A percentile compares a stretch with the other conserved stretches of the same genome.
Conservation (phyloP, 768 basidiomycete genomes). For the Termitomyces heimii region DNA sequence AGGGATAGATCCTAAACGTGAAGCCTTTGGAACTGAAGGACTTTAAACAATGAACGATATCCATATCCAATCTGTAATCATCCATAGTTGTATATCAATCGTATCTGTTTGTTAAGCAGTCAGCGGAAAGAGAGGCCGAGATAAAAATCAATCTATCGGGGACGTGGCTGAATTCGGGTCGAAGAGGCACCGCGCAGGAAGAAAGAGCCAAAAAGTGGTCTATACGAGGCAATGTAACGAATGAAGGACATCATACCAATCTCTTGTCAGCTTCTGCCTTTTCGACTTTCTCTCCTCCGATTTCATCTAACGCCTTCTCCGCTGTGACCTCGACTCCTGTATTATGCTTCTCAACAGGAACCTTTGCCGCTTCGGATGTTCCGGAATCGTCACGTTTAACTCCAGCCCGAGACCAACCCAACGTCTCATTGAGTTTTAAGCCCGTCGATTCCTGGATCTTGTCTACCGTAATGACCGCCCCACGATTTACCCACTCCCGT, state of each 20-base stretch:
- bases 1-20: conserved; percentile 32
- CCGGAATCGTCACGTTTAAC: conserved; percentile 14
- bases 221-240: conserved; percentile 5
- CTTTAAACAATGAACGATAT: conserved; percentile 11
- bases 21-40: conserved; percentile 20
- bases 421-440: conserved; percentile 57
- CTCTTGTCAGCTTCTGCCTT: conserved; percentile 9
- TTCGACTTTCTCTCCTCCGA: conserved; percentile 12
- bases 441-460: conserved; percentile 67
- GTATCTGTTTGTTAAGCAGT: no score
- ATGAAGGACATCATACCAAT: conserved; percentile 7
- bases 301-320: conserved; percentile 20
- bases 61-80: not conserved
- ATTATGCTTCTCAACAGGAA: conserved; percentile 21
- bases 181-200: not conserved
- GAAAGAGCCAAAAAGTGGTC: not conserved
- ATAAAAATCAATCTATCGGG: not conserved
- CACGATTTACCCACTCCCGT: conserved; percentile 34
- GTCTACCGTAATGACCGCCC: conserved; percentile 42
- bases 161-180: not conserved
- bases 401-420: conserved; percentile 34
- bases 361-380: conserved; percentile 17
- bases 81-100: not conserved
- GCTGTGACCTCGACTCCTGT: conserved; percentile 10
- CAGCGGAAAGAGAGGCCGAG: not conserved